Evolutionary conservation across 176 grass and related monocot species (phyloP).

Genomic region (Urochloa ruziziensis): DNA sequence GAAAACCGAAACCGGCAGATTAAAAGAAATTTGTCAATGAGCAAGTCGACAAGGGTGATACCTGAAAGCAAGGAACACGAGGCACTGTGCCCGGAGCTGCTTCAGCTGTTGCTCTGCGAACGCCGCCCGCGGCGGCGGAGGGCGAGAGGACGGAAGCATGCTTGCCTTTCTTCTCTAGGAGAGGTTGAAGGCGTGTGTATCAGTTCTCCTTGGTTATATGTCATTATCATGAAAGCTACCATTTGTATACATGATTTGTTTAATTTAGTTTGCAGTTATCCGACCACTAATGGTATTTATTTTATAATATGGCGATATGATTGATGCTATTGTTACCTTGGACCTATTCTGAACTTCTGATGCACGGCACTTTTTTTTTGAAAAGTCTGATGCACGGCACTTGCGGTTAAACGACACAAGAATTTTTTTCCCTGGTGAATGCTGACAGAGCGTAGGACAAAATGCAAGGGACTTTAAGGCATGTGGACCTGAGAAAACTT

Average conservation of each 20-base stretch:
- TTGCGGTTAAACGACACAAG: background rate
- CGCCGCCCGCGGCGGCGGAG: conserved; percentile 23
- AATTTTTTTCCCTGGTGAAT: too few species aligned
- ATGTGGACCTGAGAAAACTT: too few species aligned
- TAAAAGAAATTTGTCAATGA: background rate
- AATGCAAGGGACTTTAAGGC: too few species aligned
- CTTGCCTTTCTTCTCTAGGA: background rate
- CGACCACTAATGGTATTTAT: background rate
- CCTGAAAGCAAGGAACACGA: conserved; percentile 74
- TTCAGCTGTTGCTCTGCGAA: conserved; percentile 62
- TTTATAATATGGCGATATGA: background rate
- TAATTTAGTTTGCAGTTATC: background rate
- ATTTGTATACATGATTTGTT: background rate
- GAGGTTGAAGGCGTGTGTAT: too few species aligned
- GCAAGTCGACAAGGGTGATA: background rate
- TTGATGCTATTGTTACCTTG: background rate
- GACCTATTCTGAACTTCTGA: background rate
- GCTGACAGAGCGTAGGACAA: too few species aligned
- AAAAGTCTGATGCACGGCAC: background rate
- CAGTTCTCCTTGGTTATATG: background rate
- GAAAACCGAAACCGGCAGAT: background rate
- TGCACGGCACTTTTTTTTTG: background rate
- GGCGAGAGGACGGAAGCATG: conserved; percentile 34
- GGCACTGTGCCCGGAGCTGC: conserved; percentile 79
- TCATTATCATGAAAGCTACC: background rate